Percentiles rank a stretch among this genome's conserved stretches.
These are phyloP conservation scores for Phlyctochytrium bullatum DNA, from an alignment of 192 early-diverging fungal genomes.

Conservation along the genomic window DNA sequence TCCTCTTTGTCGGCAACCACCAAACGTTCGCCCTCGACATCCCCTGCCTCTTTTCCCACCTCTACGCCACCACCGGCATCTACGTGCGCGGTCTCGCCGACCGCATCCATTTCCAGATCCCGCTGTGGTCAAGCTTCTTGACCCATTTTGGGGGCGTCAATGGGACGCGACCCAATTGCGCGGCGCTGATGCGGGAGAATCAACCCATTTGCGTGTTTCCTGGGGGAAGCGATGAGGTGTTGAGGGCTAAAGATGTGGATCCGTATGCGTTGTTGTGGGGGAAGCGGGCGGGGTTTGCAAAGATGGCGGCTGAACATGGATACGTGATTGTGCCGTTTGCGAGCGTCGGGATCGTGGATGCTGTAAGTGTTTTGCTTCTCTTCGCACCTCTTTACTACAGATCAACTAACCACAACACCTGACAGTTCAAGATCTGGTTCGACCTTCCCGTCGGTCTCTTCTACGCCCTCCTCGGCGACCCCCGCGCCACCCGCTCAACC, in stretches of 20 bases:
- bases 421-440: neutral
- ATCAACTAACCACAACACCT: neutral
- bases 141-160: slow-evolving; percentile 19
- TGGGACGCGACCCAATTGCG: slow-evolving; percentile 15
- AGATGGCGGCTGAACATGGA: slow-evolving; percentile 25
- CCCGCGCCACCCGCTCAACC: neutral
- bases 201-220: slow-evolving; percentile 27
- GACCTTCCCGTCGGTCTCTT: neutral
- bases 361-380: slow-evolving; percentile 4
- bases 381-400: neutral
- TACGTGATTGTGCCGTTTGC: slow-evolving; percentile 35
- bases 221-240: slow-evolving; percentile 29
- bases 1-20: slow-evolving; percentile 35
- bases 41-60: slow-evolving; percentile 7
- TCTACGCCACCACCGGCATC: slow-evolving; percentile 28
- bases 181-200: slow-evolving; percentile 16
- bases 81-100: slow-evolving; percentile 29
- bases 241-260: slow-evolving; percentile 6
- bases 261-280: slow-evolving; percentile 28
- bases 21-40: slow-evolving; percentile 25
- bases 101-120: slow-evolving; percentile 23
- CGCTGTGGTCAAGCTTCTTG: slow-evolving; percentile 18
- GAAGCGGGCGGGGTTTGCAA: slow-evolving; percentile 27
- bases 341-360: slow-evolving; percentile 27
- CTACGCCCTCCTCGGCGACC: slow-evolving; percentile 3